These are phyloP conservation scores for Russula earlei DNA, from an alignment of 768 basidiomycete species.

Conservation along the genomic window DNA sequence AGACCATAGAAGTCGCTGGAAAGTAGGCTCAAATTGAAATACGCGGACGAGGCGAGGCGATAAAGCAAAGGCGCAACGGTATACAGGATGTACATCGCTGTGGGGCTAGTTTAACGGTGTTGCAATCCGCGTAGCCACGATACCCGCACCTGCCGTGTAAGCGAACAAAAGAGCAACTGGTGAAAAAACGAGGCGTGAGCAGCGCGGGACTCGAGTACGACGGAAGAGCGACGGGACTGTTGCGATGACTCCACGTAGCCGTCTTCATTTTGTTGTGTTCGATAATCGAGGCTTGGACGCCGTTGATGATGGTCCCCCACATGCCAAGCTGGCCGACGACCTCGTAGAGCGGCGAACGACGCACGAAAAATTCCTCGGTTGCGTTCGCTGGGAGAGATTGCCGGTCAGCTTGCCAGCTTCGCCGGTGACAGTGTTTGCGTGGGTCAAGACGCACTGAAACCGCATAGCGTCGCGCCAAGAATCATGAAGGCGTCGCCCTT, in stretches of 20 bases:
- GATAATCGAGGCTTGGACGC: conserved; percentile 64
- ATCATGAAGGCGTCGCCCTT: conserved; percentile 87
- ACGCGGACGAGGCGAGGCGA: conserved; percentile 76
- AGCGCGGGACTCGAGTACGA: not conserved
- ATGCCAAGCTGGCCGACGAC: conserved; percentile 82
- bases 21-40: conserved; percentile 78
- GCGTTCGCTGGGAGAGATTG: conserved; percentile 52
- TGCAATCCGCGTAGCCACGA: not conserved
- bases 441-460: conserved; percentile 54
- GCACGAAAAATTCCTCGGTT: conserved; percentile 81
- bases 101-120: not conserved
- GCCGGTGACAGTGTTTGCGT: not conserved
- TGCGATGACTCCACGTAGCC: conserved; percentile 65
- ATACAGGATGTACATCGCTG: conserved; percentile 78
- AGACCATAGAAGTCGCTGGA: conserved; percentile 85
- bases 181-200: conserved; percentile 11
- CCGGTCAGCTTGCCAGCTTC: not conserved
- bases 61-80: conserved; percentile 81
- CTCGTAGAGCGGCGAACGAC: conserved; percentile 72
- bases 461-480: conserved; percentile 75
- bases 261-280: conserved; percentile 60
- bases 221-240: conserved; percentile 38
- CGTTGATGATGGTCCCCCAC: conserved; percentile 75
- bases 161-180: conserved; percentile 44
- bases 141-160: conserved; percentile 36